Conservation (phyloP, 78 protist species). For the slime mould (Dictyostelium discoideum) region dicty_2.7 NC_007088.5:2730001-2730500, state of each 20-base stretch:
- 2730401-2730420: not conserved
- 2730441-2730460: too few species aligned
- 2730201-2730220: not conserved
- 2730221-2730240: not conserved
- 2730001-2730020: not conserved
- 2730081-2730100: not conserved
- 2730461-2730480: too few species aligned
- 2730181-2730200: not conserved
- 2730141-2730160: too few species aligned
- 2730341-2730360: not conserved
- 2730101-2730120: not conserved
- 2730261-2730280: not conserved
- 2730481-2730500: not conserved
- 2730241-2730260: not conserved
- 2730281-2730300: not conserved
- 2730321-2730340: not conserved
- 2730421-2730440: too few species aligned
- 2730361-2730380: not conserved
- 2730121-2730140: not conserved
- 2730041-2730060: not conserved
- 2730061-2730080: not conserved
- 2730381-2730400: not conserved
- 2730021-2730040: not conserved
- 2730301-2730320: not conserved
- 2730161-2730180: not conserved